phyloP scores from a whole-genome alignment of 495 filamentous ascomycete species.

The Pyrenula aspistea region DNA sequence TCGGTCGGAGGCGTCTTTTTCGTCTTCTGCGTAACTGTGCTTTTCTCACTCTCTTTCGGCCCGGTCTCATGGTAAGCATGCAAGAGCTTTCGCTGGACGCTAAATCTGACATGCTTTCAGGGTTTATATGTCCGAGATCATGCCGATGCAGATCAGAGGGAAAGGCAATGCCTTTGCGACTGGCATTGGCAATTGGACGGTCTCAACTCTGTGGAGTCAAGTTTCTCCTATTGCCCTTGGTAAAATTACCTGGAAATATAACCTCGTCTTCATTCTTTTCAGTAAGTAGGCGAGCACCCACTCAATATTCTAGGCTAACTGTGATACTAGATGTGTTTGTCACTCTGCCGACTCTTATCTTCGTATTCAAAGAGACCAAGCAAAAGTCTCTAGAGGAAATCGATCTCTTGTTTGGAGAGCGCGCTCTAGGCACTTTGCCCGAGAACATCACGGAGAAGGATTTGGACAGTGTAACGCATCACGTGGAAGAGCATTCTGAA shows the following conservation, averaged over 20 bases:
- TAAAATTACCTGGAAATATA: conserved; percentile 31
- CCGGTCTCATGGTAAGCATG: conserved; percentile 29
- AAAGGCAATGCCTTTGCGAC: conserved; percentile 35
- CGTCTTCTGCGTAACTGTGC: conserved; percentile 33
- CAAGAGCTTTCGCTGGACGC: not conserved
- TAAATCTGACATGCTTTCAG: conserved; percentile 4
- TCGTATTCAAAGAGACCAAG: conserved; percentile 45
- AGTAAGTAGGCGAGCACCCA: conserved; percentile 21
- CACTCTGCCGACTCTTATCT: conserved; percentile 29
- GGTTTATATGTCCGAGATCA: conserved; percentile 37
- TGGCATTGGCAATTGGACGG: conserved; percentile 36
- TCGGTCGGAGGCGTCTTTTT: conserved; percentile 36
- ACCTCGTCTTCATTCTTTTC: conserved; percentile 31
- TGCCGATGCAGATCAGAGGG: conserved; percentile 38
- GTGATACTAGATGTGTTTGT: conserved; percentile 17
- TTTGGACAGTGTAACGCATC: not conserved
- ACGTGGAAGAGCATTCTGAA: not conserved
- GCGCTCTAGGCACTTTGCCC: conserved; percentile 29
- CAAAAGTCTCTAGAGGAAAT: conserved; percentile 44
- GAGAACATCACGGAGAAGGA: conserved; percentile 19
- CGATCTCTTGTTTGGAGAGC: conserved; percentile 39
- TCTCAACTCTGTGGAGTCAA: conserved; percentile 37
- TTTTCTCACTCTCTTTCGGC: conserved; percentile 34
- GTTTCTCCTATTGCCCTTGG: conserved; percentile 34
- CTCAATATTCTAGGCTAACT: too few relatives aligned